Conservation (phyloP, 2,329 filamentous ascomycete genomes). For the Aspergillus hortae region DNA sequence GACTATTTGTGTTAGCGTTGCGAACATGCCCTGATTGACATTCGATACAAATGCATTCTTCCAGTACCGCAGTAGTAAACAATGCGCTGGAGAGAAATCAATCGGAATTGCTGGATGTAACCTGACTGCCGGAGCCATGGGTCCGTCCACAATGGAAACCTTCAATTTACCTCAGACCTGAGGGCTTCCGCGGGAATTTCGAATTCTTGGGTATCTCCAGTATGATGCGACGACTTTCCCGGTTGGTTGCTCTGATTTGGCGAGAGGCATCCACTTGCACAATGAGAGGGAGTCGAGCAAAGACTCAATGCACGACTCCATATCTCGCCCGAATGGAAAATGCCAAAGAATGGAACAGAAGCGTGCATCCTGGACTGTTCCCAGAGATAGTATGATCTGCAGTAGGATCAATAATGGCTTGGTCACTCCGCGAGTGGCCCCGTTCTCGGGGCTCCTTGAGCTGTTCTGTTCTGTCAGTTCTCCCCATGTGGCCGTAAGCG, state of each 20-base stretch:
- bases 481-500: conserved; percentile 5
- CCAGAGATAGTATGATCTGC: not conserved
- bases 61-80: not conserved
- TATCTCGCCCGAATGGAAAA: not conserved
- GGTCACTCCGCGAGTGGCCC: too few relatives aligned
- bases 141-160: not conserved
- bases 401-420: not conserved
- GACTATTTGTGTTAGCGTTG: conserved; percentile 3
- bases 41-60: not conserved
- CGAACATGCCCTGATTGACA: not conserved
- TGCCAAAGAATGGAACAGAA: not conserved
- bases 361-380: not conserved
- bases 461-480: not conserved
- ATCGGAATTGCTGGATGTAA: not conserved
- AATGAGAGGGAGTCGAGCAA: too few relatives aligned
- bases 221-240: not conserved
- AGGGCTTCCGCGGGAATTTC: not conserved
- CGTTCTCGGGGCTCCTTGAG: too few relatives aligned
- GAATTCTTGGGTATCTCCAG: not conserved
- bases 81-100: not conserved
- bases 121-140: not conserved
- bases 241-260: too few relatives aligned
- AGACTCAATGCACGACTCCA: too few relatives aligned
- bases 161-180: conserved; percentile 1
- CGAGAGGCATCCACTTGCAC: too few relatives aligned